phyloP scores from a whole-genome alignment of 2,329 filamentous ascomycete species.

The Colletotrichum navitas region DNA sequence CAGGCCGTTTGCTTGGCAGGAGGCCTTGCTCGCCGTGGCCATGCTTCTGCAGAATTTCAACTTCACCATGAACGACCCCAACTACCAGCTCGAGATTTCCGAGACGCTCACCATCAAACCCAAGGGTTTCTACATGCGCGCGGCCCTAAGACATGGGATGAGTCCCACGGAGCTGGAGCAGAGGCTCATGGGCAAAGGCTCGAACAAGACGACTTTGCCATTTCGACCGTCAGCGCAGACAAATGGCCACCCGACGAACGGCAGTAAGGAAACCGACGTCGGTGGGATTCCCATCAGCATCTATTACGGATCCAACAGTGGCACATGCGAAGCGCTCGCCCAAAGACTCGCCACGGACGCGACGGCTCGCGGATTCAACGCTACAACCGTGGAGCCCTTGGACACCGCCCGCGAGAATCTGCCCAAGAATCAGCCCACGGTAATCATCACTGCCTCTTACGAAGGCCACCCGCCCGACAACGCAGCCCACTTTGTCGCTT shows the following conservation, averaged over 20 bases:
- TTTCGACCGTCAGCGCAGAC: constrained; percentile 8
- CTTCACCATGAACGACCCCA: constrained; percentile 70
- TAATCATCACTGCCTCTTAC: constrained; percentile 76
- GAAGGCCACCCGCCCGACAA: constrained; percentile 80
- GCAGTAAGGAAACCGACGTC: constrained; percentile 20
- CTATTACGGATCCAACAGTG: constrained; percentile 76
- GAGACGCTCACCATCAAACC: constrained; percentile 71
- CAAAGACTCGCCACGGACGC: constrained; percentile 70
- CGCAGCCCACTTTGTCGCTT: constrained; percentile 73
- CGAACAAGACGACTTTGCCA: constrained; percentile 19
- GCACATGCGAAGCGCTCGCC: constrained; percentile 76
- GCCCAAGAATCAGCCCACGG: constrained; percentile 67
- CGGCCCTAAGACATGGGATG: constrained; percentile 60
- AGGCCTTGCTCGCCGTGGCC: constrained; percentile 60
- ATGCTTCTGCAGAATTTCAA: constrained; percentile 77
- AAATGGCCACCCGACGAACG: constrained; percentile 24
- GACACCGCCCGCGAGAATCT: constrained; percentile 70
- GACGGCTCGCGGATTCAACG: constrained; percentile 65
- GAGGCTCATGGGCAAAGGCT: constrained; percentile 53
- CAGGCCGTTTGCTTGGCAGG: constrained; percentile 67
- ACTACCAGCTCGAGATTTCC: constrained; percentile 65
- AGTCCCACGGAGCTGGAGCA: constrained; percentile 59
- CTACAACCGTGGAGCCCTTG: constrained; percentile 63
- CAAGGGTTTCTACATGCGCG: constrained; percentile 70
- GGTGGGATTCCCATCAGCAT: constrained; percentile 64